Evolutionary conservation across 1,284 basidiomycete genomes (phyloP).

Genomic region (Amylostereum areolatum): DNA sequence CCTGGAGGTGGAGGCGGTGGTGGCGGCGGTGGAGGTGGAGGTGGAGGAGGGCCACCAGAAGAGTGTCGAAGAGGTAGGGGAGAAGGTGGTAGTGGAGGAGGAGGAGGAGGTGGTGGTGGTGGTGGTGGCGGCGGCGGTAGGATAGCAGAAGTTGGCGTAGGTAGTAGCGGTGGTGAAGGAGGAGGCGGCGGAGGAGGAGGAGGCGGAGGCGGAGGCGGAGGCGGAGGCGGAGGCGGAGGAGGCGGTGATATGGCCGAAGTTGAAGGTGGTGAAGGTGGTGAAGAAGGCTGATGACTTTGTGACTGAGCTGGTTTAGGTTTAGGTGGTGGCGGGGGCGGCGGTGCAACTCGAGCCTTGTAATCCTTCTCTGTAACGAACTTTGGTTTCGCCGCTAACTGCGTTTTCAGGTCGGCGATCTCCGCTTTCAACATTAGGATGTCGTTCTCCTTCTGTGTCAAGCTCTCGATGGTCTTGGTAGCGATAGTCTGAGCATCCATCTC

Average conservation of each 20-base stretch:
- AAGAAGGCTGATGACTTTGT: neutral
- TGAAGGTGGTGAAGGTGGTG: constrained; percentile 16
- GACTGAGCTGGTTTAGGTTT: constrained; percentile 18
- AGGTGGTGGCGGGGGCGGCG: constrained; percentile 48
- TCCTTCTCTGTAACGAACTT: constrained; percentile 57
- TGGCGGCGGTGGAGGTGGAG: constrained; percentile 18
- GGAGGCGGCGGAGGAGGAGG: constrained; percentile 10
- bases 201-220: constrained; percentile 15
- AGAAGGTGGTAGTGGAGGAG: constrained; percentile 1
- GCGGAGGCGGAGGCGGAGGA: constrained; percentile 6
- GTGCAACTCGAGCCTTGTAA: constrained; percentile 61
- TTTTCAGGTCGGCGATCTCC: constrained; percentile 50
- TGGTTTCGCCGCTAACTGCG: constrained; percentile 44
- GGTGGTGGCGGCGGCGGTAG: constrained; percentile 18
- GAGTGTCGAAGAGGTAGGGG: constrained; percentile 10
- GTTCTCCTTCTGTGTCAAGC: constrained; percentile 64
- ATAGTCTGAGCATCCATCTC: constrained; percentile 70
- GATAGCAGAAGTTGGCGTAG: constrained; percentile 19
- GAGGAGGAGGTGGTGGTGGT: constrained; percentile 21
- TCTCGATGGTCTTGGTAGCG: constrained; percentile 65
- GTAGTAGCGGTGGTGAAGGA: constrained; percentile 13
- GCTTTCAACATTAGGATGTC: constrained; percentile 50
- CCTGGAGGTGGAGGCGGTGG: constrained; percentile 8
- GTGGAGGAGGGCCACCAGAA: constrained; percentile 22
- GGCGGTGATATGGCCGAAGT: constrained; percentile 17